Base-by-base conservation (phyloP, 2,329 filamentous ascomycete species). In the Hypoxylon sp. region DNA sequence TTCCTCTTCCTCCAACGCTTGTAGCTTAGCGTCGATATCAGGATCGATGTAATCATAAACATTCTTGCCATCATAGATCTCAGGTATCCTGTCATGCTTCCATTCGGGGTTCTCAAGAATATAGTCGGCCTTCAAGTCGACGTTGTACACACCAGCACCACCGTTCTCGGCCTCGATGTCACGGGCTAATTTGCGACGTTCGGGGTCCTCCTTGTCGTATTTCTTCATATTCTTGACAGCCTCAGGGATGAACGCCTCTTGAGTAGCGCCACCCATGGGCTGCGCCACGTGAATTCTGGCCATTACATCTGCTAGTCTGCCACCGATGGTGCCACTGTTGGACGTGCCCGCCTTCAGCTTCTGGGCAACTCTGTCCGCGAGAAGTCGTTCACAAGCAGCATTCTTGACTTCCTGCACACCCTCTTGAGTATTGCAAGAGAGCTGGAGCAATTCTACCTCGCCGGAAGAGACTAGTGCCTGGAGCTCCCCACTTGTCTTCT, bases 21-120 rank as follows among this genome's bases (percentile, higher is more conserved):
- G 91, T 54, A 99, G 88, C 85, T 97, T 98, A 73, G 90, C 88
- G 77, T 97, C 96, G 78, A 99, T 99, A 62, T 99, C 97, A 0
- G 95, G 94, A 77, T 98, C 96, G 77, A 99, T 90, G 81, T 93
- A 99, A 82, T 99, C 96, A 83, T 95, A 96, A 64, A 99, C 93
- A 80, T 99, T 99, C 87, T 95, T 94, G 81, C 96, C 96, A 78
- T 98, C 91, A 81, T 94, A 92, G 53, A 98, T 87, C 82, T 99
- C 96, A 33, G 96, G 96, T 61, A 98, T 92, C 82, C 92, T 94
- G 84, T 99, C 97, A 79, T 97, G 89, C 81, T 97, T 97, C 96
- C 96, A 98, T 65, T 96, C 94, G 46, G 92, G 89, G 79, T 98
- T 89, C 71, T 92, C 93, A 70, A 98, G 90, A 14, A 94, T 82